Conservation (phyloP, 345 rosid species). For the Toxicodendron radicans region DNA sequence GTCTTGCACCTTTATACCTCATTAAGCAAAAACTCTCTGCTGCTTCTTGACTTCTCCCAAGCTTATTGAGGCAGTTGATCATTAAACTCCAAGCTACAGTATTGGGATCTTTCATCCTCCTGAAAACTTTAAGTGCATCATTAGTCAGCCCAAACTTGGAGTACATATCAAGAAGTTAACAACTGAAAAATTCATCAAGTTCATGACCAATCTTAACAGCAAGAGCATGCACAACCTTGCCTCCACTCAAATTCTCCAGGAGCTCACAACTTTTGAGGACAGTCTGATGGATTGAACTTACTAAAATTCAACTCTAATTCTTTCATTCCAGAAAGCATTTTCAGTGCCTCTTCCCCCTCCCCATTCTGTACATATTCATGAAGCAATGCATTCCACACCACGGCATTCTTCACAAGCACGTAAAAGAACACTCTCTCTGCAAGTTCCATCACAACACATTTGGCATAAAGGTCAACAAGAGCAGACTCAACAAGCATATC, state of each 20-base stretch:
- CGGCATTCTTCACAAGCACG: conserved; percentile 41
- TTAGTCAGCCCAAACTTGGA: conserved; percentile 41
- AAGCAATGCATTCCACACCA: conserved; percentile 47
- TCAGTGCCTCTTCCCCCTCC: conserved; percentile 27
- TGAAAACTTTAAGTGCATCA: conserved; percentile 43
- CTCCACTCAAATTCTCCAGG: conserved; percentile 32
- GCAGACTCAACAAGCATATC: conserved; percentile 34
- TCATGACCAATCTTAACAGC: conserved; percentile 37
- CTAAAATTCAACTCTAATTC: conserved; percentile 36
- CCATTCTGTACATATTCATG: conserved; percentile 44
- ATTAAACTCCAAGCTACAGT: conserved; percentile 43
- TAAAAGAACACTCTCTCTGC: conserved; percentile 36
- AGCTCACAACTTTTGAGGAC: conserved; percentile 41
- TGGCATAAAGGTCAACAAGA: conserved; percentile 49
- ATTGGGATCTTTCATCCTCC: conserved; percentile 36
- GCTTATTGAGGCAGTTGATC: conserved; percentile 41
- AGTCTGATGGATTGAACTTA: conserved; percentile 39
- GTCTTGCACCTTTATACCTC: conserved; percentile 35
- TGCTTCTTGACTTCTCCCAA: conserved; percentile 33
- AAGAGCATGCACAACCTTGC: conserved; percentile 41
- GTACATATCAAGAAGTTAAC: conserved; percentile 47
- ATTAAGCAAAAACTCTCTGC: conserved; percentile 36
- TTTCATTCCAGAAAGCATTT: conserved; percentile 36
- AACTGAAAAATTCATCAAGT: conserved; percentile 40
- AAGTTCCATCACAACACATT: conserved; percentile 38